Evolutionary conservation across 2,329 filamentous ascomycete species (phyloP).

Genomic region (Blastomyces gilchristii): DNA sequence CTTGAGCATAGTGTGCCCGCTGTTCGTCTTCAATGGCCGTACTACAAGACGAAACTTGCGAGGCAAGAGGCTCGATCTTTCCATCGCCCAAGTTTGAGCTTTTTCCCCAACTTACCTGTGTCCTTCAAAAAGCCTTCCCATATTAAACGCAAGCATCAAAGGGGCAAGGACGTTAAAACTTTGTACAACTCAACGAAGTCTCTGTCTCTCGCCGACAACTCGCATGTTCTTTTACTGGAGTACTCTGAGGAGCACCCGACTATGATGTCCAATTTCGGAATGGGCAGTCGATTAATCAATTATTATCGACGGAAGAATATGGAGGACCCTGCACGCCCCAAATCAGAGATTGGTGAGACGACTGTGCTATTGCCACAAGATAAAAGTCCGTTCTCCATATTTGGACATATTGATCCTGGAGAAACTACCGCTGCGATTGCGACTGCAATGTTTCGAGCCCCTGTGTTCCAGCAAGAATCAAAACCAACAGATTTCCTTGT

Average conservation of each 20-base stretch:
- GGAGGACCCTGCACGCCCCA: conserved; percentile 66
- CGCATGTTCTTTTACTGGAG: conserved; percentile 76
- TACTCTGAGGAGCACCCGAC: conserved; percentile 91
- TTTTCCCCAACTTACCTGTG: conserved; percentile 59
- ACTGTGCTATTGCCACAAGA: conserved; percentile 84
- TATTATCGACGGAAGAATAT: conserved; percentile 82
- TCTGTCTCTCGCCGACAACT: conserved; percentile 79
- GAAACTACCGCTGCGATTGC: conserved; percentile 84
- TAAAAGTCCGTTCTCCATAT: conserved; percentile 89
- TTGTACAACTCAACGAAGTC: conserved; percentile 73
- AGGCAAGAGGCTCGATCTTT: conserved; percentile 66
- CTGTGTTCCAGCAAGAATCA: conserved; percentile 76
- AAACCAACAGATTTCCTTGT: conserved; percentile 78
- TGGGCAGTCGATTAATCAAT: conserved; percentile 93
- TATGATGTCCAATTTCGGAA: conserved; percentile 90
- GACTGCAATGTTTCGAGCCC: conserved; percentile 90
- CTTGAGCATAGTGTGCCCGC: conserved; percentile 92
- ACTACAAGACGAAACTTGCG: conserved; percentile 79
- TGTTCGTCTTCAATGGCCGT: conserved; percentile 83
- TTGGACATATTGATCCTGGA: conserved; percentile 83
- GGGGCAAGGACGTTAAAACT: conserved; percentile 65
- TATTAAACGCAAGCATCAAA: conserved; percentile 72
- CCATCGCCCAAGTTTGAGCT: conserved; percentile 68
- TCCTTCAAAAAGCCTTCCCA: conserved; percentile 62
- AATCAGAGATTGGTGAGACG: conserved; percentile 77